These are phyloP conservation scores for Poa annua DNA, from an alignment of 176 grass and related monocot genomes.

Conservation along the genomic window DNA sequence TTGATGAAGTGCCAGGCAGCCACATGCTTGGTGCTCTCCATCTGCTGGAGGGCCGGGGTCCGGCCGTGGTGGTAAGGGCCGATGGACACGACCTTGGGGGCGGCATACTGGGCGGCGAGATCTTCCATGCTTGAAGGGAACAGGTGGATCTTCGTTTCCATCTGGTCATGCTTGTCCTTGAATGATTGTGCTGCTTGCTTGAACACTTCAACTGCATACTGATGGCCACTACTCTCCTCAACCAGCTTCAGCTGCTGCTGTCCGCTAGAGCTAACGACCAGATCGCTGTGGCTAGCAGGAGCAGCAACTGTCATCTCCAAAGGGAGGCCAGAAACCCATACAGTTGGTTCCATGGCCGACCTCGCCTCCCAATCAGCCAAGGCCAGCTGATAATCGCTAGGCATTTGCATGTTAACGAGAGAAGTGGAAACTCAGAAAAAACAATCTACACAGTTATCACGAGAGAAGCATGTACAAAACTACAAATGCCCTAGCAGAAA, in stretches of 20 bases:
- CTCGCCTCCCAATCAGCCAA: slow-evolving; percentile 2
- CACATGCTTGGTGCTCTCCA: slow-evolving; percentile 4
- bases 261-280: not conserved
- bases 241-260: not conserved
- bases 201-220: not conserved
- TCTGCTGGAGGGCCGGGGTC: not conserved
- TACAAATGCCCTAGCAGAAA: not conserved
- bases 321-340: not conserved
- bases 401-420: not conserved
- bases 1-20: slow-evolving; percentile 3
- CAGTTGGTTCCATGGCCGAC: slow-evolving; percentile 4
- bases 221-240: not conserved
- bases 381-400: slow-evolving; percentile 1
- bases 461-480: not conserved
- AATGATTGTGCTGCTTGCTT: not conserved
- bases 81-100: not conserved
- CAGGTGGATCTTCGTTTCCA: not conserved
- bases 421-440: not conserved
- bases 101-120: not conserved
- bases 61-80: slow-evolving; percentile 9
- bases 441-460: not conserved
- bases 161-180: not conserved
- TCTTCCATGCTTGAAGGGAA: not conserved
- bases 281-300: not conserved
- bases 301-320: slow-evolving; percentile 16